Conservation (phyloP, 2,329 filamentous ascomycete genomes). For the Penicillium carneum region DNA sequence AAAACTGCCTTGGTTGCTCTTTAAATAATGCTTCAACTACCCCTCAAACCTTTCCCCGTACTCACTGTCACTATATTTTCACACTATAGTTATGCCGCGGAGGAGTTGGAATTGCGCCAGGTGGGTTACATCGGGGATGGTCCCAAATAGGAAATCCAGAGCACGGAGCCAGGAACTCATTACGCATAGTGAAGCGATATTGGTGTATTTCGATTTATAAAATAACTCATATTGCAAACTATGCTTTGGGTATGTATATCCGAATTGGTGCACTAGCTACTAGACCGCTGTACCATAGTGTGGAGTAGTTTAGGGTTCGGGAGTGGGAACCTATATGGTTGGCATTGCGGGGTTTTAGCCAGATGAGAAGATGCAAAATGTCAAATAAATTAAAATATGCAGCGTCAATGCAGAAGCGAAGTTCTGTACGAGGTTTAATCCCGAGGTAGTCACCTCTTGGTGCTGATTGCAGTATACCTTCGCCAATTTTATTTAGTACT, state of each 20-base stretch:
- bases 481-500: too few relatives aligned
- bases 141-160: neutral
- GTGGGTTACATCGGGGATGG: neutral
- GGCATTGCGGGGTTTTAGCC: conserved; percentile 10
- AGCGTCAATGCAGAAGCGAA: neutral
- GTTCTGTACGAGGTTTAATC: neutral
- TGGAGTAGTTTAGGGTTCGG: neutral
- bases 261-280: too few relatives aligned
- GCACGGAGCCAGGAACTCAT: neutral
- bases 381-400: neutral
- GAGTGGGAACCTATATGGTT: conserved; percentile 9
- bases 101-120: neutral
- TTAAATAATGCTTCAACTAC: conserved; percentile 6
- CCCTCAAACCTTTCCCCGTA: neutral
- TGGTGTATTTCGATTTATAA: too few relatives aligned
- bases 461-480: too few relatives aligned
- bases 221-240: too few relatives aligned
- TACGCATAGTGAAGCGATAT: neutral
- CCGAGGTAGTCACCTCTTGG: neutral
- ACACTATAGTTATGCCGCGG: neutral
- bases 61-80: neutral
- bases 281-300: too few relatives aligned
- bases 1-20: neutral
- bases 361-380: neutral
- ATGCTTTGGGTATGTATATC: too few relatives aligned